These are phyloP conservation scores for Vaccinium macrocarpon DNA, from an alignment of 148 eudicot species.

Conservation along the genomic window DNA sequence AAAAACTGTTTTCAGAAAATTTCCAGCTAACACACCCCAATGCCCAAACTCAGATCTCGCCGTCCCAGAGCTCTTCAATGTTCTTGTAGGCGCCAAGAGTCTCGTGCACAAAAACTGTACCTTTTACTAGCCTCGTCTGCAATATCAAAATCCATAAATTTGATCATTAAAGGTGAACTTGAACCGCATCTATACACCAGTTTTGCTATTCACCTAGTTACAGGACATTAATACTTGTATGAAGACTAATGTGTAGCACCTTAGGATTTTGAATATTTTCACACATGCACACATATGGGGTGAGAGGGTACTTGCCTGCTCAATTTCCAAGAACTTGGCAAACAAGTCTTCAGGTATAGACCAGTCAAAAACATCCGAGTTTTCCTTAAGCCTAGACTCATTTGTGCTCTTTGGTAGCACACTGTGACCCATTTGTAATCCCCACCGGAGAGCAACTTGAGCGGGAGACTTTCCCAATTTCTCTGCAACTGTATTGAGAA, in stretches of 20 bases:
- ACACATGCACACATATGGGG: background rate
- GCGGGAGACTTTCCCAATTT: constrained; percentile 79
- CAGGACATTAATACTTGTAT: background rate
- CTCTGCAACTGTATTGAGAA: constrained; percentile 48
- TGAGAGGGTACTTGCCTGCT: constrained; percentile 51
- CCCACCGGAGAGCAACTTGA: constrained; percentile 89
- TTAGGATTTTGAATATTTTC: background rate
- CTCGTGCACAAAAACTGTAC: constrained; percentile 38
- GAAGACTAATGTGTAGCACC: background rate
- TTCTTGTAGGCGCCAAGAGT: constrained; percentile 50
- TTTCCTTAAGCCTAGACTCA: constrained; percentile 65
- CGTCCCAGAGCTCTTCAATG: constrained; percentile 78
- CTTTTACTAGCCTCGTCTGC: constrained; percentile 55
- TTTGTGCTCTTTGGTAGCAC: constrained; percentile 74
- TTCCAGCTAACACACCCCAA: background rate
- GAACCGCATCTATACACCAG: too few species aligned
- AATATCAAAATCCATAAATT: background rate
- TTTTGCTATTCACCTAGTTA: background rate
- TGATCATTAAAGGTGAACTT: background rate
- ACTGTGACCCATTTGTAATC: constrained; percentile 77
- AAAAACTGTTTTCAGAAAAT: background rate
- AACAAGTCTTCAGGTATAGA: constrained; percentile 66
- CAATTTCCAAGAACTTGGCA: constrained; percentile 57
- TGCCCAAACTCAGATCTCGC: constrained; percentile 36
- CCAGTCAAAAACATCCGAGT: constrained; percentile 59